Conservation (phyloP, 2,329 filamentous ascomycete species). For the Cladophialophora bantiana region DNA sequence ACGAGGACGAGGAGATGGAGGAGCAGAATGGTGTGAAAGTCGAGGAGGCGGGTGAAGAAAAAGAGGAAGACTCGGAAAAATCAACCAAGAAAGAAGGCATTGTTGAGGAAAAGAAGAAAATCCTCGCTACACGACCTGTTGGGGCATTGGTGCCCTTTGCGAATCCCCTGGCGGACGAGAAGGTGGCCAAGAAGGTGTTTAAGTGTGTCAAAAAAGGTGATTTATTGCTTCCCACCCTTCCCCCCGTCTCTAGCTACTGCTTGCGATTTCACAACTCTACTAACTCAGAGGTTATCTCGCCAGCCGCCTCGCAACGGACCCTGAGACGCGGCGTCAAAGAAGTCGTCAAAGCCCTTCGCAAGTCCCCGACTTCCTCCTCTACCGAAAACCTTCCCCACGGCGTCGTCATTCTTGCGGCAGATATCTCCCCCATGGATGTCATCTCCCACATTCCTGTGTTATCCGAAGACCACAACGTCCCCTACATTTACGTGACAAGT, state of each 20-base stretch:
- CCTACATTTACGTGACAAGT: constrained; percentile 93
- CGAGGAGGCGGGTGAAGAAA: constrained; percentile 29
- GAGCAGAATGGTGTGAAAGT: constrained; percentile 22
- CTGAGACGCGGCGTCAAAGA: constrained; percentile 99
- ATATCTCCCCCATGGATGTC: constrained; percentile 98
- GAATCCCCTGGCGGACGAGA: constrained; percentile 58
- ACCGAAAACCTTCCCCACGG: constrained; percentile 65
- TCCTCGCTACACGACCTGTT: constrained; percentile 44
- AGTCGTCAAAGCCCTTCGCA: constrained; percentile 97
- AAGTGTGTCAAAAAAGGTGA: constrained; percentile 61
- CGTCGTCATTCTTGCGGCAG: constrained; percentile 90
- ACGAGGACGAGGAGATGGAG: constrained; percentile 30
- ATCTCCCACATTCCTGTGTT: constrained; percentile 97
- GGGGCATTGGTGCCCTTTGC: constrained; percentile 59
- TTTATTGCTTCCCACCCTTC: constrained; percentile 19
- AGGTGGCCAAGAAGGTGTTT: constrained; percentile 59
- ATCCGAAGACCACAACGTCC: constrained; percentile 97
- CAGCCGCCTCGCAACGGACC: constrained; percentile 93
- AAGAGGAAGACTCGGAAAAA: constrained; percentile 28
- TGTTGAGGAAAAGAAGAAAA: constrained; percentile 36
- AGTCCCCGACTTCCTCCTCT: constrained; percentile 72
- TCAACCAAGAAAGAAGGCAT: constrained; percentile 27
- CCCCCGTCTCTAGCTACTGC: not conserved
- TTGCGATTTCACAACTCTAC: not conserved
- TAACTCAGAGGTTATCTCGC: not conserved